Evolutionary conservation across 352 stramenopile genomes (phyloP).

Genomic region (Phytophthora constricta): DNA sequence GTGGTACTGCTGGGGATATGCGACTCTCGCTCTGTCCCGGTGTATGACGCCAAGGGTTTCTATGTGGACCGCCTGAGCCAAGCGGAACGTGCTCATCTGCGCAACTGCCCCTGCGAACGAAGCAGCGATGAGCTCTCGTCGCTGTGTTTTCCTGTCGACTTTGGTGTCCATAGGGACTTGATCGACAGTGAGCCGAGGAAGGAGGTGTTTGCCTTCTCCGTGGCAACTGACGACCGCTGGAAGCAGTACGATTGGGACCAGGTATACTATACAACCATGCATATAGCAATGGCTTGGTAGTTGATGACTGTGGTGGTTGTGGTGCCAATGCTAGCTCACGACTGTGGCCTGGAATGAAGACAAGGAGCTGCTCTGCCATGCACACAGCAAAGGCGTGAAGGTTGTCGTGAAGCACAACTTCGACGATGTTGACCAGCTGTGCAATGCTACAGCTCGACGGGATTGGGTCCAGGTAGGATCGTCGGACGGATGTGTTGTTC

Average conservation of each 20-base stretch:
- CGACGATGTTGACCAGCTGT: conserved; percentile 67
- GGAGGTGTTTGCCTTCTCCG: conserved; percentile 85
- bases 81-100: conserved; percentile 44
- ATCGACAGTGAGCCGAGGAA: conserved; percentile 18
- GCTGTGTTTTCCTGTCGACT: conserved; percentile 66
- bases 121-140: conserved; percentile 26
- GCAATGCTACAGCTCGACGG: conserved; percentile 48
- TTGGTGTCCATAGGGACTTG: conserved; percentile 10
- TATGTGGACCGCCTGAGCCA: conserved; percentile 28
- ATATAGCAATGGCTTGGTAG: neutral
- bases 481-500: neutral
- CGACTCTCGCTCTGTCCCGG: conserved; percentile 3
- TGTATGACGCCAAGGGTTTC: conserved; percentile 31
- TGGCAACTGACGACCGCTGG: conserved; percentile 65
- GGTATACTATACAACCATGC: conserved; percentile 21
- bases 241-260: conserved; percentile 82
- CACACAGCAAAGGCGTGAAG: conserved; percentile 78
- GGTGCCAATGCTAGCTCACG: conserved; percentile 47
- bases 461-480: conserved; percentile 70
- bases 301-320: neutral
- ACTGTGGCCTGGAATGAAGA: conserved; percentile 88
- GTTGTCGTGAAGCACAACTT: conserved; percentile 87
- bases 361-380: conserved; percentile 82
- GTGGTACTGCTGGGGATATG: conserved; percentile 7
- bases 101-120: conserved; percentile 54